Percentiles rank a stretch among this genome's conserved stretches.
Evolutionary conservation across 441 rosid species (phyloP).

Genomic region (Macaranga tanarius): DNA sequence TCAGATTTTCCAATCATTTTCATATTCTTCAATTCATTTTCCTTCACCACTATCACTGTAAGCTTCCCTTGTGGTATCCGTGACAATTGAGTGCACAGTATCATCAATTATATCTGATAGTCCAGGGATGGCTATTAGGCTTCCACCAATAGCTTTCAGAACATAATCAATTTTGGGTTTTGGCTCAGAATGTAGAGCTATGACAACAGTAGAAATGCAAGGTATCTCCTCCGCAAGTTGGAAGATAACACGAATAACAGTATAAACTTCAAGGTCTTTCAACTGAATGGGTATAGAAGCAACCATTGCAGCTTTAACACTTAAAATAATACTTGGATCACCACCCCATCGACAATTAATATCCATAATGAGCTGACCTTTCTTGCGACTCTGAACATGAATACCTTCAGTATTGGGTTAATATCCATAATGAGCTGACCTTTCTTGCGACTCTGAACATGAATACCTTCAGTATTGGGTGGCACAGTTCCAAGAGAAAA

Average conservation of each 20-base stretch:
- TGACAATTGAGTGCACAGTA: slow-evolving; percentile 74
- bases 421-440: too few species aligned
- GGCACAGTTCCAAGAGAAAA: slow-evolving; percentile 85
- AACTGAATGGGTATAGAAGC: slow-evolving; percentile 98
- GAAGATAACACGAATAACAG: slow-evolving; percentile 88
- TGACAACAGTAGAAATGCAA: slow-evolving; percentile 93
- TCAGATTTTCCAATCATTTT: slow-evolving; percentile 98
- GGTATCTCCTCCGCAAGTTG: slow-evolving; percentile 98
- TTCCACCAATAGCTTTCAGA: slow-evolving; percentile 96
- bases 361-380: slow-evolving; percentile 94
- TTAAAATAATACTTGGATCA: slow-evolving; percentile 89
- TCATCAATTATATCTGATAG: slow-evolving; percentile 95
- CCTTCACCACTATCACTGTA: slow-evolving; percentile 58
- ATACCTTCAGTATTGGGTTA: too few species aligned
- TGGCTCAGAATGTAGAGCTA: slow-evolving; percentile 96
- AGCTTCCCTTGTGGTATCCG: slow-evolving; percentile 89
- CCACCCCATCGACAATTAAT: slow-evolving; percentile 98
- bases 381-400: slow-evolving; percentile 87
- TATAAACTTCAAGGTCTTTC: slow-evolving; percentile 96
- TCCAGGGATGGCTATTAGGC: slow-evolving; percentile 94
- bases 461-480: slow-evolving; percentile 95
- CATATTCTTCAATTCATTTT: slow-evolving; percentile 89
- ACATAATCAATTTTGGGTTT: slow-evolving; percentile 89
- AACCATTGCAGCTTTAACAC: slow-evolving; percentile 84
- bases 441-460: too few species aligned